Conservation (phyloP, 768 basidiomycete species). For the Clavaria fumosa region DNA sequence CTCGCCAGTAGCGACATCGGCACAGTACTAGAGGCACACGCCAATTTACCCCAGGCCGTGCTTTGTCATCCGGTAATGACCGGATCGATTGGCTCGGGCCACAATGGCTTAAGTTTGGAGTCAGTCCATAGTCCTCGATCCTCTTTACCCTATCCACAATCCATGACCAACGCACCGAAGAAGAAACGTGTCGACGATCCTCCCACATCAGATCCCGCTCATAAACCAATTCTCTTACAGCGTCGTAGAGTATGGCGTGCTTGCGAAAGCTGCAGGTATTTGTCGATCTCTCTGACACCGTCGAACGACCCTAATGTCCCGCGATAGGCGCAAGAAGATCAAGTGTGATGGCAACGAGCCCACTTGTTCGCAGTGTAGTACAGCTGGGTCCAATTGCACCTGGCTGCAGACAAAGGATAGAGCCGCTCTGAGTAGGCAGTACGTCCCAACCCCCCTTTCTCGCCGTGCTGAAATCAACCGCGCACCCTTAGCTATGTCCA, state of each 20-base stretch:
- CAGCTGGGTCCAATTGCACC: conserved; percentile 64
- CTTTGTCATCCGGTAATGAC: too few relatives aligned
- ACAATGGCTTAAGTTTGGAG: too few relatives aligned
- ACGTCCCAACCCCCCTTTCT: conserved; percentile 18
- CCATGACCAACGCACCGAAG: too few relatives aligned
- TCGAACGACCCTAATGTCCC: too few relatives aligned
- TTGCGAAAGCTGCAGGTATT: conserved; percentile 78
- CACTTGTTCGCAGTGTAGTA: conserved; percentile 66
- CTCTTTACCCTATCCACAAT: too few relatives aligned
- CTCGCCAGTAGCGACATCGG: too few relatives aligned
- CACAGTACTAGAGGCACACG: too few relatives aligned
- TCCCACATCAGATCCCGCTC: conserved; percentile 36
- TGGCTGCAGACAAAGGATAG: conserved; percentile 89
- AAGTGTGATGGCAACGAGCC: conserved; percentile 86
- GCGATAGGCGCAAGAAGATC: conserved; percentile 72
- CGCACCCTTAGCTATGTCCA: conserved; percentile 59
- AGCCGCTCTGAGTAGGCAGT: conserved; percentile 83
- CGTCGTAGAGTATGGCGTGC: conserved; percentile 75
- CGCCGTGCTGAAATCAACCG: conserved; percentile 9
- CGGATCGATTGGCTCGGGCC: too few relatives aligned
- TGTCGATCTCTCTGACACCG: too few relatives aligned
- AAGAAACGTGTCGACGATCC: conserved; percentile 62
- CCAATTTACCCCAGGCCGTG: too few relatives aligned
- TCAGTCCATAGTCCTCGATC: too few relatives aligned
- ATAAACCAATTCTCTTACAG: conserved; percentile 66